Evolutionary conservation across 164 flowering plant species (phyloP).

Genomic region (Vitis vinifera): DNA sequence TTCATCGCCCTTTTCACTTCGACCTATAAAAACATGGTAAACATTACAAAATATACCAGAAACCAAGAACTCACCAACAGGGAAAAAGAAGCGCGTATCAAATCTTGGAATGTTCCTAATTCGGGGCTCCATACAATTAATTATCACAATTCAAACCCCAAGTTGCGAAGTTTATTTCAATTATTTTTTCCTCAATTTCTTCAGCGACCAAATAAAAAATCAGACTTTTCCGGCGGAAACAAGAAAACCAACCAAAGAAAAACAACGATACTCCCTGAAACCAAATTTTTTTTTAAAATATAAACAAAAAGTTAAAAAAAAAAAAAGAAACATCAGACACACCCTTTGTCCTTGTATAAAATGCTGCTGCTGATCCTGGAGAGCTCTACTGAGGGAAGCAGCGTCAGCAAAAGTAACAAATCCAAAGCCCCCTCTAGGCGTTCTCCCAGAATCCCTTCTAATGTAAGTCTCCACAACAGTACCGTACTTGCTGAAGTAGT

Average conservation of each 20-base stretch:
- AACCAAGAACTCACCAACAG: not conserved
- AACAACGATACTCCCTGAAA: too few relatives aligned
- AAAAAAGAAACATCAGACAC: slow-evolving; percentile 9
- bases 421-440: slow-evolving; percentile 50
- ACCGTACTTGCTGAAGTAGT: slow-evolving; percentile 61
- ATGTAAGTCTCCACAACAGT: slow-evolving; percentile 38
- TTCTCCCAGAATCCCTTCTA: slow-evolving; percentile 30
- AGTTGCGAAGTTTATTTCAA: not conserved
- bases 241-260: too few relatives aligned
- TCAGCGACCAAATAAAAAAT: not conserved
- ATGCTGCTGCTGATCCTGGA: slow-evolving; percentile 43
- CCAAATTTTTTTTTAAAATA: too few relatives aligned
- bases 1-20: slow-evolving; percentile 67
- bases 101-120: too few relatives aligned
- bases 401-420: slow-evolving; percentile 63
- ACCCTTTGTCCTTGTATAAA: slow-evolving; percentile 59
- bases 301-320: not conserved
- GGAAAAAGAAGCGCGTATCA: too few relatives aligned
- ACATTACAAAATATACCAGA: not conserved
- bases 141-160: too few relatives aligned
- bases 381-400: slow-evolving; percentile 49
- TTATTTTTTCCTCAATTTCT: not conserved
- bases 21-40: slow-evolving; percentile 42
- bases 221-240: too few relatives aligned
- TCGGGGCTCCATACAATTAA: too few relatives aligned